Conservation (phyloP, 2,329 filamentous ascomycete species). For the Penicillium sp. region DNA sequence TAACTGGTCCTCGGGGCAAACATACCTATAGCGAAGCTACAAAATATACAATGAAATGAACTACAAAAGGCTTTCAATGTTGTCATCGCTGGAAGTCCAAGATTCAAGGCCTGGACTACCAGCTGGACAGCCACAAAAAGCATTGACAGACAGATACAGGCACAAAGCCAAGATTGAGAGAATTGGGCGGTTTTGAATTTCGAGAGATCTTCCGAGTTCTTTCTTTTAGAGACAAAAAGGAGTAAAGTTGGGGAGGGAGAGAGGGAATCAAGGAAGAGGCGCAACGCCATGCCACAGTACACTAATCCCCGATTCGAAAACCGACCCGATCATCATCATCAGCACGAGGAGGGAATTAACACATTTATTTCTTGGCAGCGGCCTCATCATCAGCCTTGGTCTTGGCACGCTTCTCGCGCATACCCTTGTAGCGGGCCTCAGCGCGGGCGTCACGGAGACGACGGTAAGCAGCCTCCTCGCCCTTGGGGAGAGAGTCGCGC, state of each 20-base stretch:
- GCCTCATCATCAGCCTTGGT: slow-evolving; percentile 71
- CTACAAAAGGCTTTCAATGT: neutral
- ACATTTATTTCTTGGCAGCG: slow-evolving; percentile 53
- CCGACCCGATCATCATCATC: slow-evolving; percentile 43
- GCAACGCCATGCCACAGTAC: slow-evolving; percentile 40
- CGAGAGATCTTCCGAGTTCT: slow-evolving; percentile 39
- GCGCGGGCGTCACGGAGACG: slow-evolving; percentile 81
- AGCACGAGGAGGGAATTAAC: slow-evolving; percentile 34
- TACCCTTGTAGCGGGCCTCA: slow-evolving; percentile 77
- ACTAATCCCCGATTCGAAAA: slow-evolving; percentile 38
- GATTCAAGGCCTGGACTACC: neutral
- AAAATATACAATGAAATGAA: neutral
- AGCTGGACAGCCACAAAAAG: slow-evolving; percentile 1
- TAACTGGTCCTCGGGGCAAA: neutral
- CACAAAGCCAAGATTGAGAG: slow-evolving; percentile 24
- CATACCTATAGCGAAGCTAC: neutral
- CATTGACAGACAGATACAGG: slow-evolving; percentile 7
- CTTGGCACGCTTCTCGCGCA: slow-evolving; percentile 89
- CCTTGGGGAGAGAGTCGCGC: slow-evolving; percentile 76
- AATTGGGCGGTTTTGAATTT: slow-evolving; percentile 38
- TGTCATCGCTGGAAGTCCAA: neutral
- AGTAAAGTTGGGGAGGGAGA: slow-evolving; percentile 20
- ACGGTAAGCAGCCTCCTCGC: slow-evolving; percentile 83
- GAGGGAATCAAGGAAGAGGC: slow-evolving; percentile 33
- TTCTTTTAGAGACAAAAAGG: slow-evolving; percentile 37